A percentile compares a stretch with the other conserved stretches of the same genome.
These are phyloP conservation scores for Pseudozyma tsukubaensis DNA, from an alignment of 1,284 basidiomycete species.

Conservation along the genomic window DNA sequence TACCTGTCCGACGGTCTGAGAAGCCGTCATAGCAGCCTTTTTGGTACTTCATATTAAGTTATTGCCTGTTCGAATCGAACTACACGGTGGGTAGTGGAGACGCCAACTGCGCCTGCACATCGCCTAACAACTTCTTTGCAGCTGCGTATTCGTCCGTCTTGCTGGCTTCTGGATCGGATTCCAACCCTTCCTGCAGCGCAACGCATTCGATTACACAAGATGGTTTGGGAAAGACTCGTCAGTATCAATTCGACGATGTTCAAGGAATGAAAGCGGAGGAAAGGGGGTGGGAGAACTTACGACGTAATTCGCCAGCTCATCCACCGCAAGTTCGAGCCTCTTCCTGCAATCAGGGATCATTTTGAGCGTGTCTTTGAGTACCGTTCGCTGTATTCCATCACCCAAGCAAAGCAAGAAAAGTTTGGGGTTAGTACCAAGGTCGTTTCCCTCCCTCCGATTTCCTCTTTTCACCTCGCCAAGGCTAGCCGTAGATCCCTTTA, in stretches of 20 bases:
- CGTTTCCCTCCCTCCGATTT: too few relatives aligned
- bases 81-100: slow-evolving; percentile 10
- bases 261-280: not conserved
- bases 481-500: too few relatives aligned
- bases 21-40: not conserved
- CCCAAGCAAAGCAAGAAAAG: not conserved
- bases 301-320: slow-evolving; percentile 43
- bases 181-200: slow-evolving; percentile 20
- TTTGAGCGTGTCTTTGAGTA: slow-evolving; percentile 50
- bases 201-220: not conserved
- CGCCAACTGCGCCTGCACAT: slow-evolving; percentile 2
- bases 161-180: not conserved
- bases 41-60: not conserved
- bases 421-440: too few relatives aligned
- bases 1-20: not conserved
- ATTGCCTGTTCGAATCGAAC: not conserved
- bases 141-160: slow-evolving; percentile 5
- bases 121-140: slow-evolving; percentile 11
- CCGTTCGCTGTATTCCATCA: slow-evolving; percentile 20
- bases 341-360: slow-evolving; percentile 61
- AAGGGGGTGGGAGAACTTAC: slow-evolving; percentile 31
- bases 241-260: not conserved
- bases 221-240: not conserved
- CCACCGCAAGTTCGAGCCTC: slow-evolving; percentile 37
- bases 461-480: too few relatives aligned